These are phyloP conservation scores for Rhynchosporium secalis DNA, from an alignment of 2,329 filamentous ascomycete species.

Conservation along the genomic window DNA sequence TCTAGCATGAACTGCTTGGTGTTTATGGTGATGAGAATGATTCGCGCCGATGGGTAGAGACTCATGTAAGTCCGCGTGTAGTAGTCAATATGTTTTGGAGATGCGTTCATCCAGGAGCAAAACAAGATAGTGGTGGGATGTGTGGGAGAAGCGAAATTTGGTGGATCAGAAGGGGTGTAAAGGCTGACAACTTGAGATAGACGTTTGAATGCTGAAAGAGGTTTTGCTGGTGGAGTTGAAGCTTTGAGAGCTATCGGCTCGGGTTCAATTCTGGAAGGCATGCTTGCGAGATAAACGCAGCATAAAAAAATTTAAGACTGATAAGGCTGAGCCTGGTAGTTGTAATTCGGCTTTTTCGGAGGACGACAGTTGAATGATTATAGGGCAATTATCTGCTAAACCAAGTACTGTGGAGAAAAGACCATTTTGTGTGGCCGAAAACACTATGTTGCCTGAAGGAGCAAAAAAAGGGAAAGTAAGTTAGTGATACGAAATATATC, in stretches of 20 bases:
- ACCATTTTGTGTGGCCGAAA: too few relatives aligned
- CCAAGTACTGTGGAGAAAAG: too few relatives aligned
- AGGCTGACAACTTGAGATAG: conserved; percentile 30
- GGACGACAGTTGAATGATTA: too few relatives aligned
- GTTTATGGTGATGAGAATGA: conserved; percentile 52
- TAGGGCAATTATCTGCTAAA: too few relatives aligned
- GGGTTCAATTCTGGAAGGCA: conserved; percentile 10
- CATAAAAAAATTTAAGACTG: too few relatives aligned
- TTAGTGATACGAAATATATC: too few relatives aligned
- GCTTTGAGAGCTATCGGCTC: neutral
- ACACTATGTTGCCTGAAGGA: too few relatives aligned
- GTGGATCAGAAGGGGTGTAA: conserved; percentile 25
- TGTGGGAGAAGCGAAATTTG: neutral
- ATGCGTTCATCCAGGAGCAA: conserved; percentile 59
- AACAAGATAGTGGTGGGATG: conserved; percentile 47
- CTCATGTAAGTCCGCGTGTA: conserved; percentile 53
- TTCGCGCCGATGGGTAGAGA: conserved; percentile 52
- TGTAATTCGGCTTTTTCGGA: too few relatives aligned
- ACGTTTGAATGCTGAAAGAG: conserved; percentile 30
- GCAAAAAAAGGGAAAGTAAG: too few relatives aligned
- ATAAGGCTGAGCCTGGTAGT: too few relatives aligned
- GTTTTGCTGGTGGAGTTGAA: conserved; percentile 21
- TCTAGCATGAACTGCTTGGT: conserved; percentile 49
- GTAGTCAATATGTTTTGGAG: conserved; percentile 55
- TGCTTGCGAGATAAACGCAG: neutral